Evolutionary conservation across 768 basidiomycete species (phyloP).

Genomic region (Lentinula raphanica): DNA sequence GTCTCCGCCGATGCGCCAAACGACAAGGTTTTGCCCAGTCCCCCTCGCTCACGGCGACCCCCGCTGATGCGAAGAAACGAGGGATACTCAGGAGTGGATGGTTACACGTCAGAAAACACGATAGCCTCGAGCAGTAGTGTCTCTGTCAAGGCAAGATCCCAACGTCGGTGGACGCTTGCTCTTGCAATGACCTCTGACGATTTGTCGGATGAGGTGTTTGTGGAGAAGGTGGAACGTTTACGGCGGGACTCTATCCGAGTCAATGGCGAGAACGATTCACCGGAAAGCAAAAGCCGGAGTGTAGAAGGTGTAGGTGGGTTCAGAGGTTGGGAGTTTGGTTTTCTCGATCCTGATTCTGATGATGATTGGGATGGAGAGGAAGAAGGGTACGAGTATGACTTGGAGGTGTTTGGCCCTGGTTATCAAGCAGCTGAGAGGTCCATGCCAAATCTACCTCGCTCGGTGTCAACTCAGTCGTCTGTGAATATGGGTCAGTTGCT

Average conservation of each 20-base stretch:
- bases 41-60: neutral
- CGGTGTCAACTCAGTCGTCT: neutral
- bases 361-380: conserved; percentile 5
- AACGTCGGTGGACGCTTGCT: conserved; percentile 36
- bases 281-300: conserved; percentile 15
- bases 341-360: conserved; percentile 4
- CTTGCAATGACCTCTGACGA: conserved; percentile 47
- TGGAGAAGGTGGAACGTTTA: conserved; percentile 43
- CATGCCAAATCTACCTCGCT: neutral
- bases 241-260: conserved; percentile 12
- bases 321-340: conserved; percentile 1
- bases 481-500: neutral
- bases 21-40: neutral
- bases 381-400: neutral
- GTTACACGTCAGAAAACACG: neutral
- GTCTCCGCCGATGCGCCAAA: neutral
- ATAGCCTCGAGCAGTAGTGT: neutral
- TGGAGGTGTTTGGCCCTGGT: neutral
- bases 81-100: neutral
- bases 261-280: neutral
- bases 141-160: neutral
- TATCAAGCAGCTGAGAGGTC: neutral
- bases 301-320: conserved; percentile 16
- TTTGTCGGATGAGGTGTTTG: conserved; percentile 45
- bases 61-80: neutral